Evolutionary conservation across 495 filamentous ascomycete species (phyloP).

Genomic region (Trichoderma parareesei): DNA sequence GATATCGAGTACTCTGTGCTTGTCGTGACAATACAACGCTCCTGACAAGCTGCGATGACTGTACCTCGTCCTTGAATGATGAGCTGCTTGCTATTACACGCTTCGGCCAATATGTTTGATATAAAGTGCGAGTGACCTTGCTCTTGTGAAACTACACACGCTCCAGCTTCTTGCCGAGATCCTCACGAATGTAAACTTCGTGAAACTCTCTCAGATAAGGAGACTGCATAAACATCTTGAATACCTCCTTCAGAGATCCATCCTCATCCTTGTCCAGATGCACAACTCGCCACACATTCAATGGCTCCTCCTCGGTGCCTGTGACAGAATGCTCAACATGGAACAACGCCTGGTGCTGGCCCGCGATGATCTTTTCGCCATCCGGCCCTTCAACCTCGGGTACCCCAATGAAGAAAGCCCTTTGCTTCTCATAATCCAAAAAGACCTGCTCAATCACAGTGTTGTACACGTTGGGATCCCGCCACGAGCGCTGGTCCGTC

Average conservation of each 20-base stretch:
- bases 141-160: neutral
- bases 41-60: too few relatives aligned
- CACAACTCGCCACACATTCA: conserved; percentile 10
- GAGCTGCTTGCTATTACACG: too few relatives aligned
- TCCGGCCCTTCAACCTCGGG: neutral
- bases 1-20: too few relatives aligned
- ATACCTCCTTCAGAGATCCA: neutral
- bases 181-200: conserved; percentile 11
- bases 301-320: conserved; percentile 8
- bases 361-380: conserved; percentile 8
- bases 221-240: neutral
- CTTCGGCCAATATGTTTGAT: too few relatives aligned
- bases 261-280: conserved; percentile 2
- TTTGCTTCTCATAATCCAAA: conserved; percentile 1
- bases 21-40: too few relatives aligned
- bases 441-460: conserved; percentile 13
- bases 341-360: conserved; percentile 2
- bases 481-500: neutral
- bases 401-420: conserved; percentile 7
- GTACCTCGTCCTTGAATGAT: too few relatives aligned
- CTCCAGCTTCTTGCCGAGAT: conserved; percentile 4
- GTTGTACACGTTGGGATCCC: neutral
- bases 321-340: conserved; percentile 11
- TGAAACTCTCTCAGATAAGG: conserved; percentile 11
- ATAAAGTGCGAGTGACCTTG: too few relatives aligned